Evolutionary conservation across 768 basidiomycete species (phyloP), one percentile per base, ranked within the genome.

Genomic region (Lactifluus hygrophoroides): DNA sequence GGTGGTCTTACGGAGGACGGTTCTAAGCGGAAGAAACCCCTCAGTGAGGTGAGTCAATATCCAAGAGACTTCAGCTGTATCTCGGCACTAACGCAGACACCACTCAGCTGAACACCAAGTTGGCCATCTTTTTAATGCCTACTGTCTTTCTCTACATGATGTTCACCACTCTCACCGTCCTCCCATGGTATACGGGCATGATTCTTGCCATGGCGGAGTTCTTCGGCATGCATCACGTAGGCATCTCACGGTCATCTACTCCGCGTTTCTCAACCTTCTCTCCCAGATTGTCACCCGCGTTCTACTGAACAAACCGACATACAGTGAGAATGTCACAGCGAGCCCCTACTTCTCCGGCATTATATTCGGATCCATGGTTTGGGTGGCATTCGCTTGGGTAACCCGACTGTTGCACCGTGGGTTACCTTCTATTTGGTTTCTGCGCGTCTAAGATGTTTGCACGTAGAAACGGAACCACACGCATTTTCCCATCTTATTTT

Each of bases 321-420:
- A 90, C 64, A 90, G 88, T 10, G 91, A 92, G 60, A 84, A 82
- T 44, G 84, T 98, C 44, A 85, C 83, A 28, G 81, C 85, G 63
- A 92, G 90, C 56, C 94, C 94, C 0, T 96, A 98, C 72, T 94
- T 97, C 66, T 83, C 91, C 0, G 88, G 90, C 10, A 92, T 99
- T 61, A 96, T 99, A 56, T 79, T 75, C 45, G 90, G 77, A 2
- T 90, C 88, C 3, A 80, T 97, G 68, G 19, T 42, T 19, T 42
- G 40, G 40, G 40, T 42, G 16, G 40, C n/a, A 8, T 43, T 16
- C 21, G 21, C 42, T 85, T 82, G 6, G 93, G 70, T 84, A 7
- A 85, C 87, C 2, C 78, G 88, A 37, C 81, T 94, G 17, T 75
- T 93, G 8, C 75, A 77, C 66, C 84, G 89, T 90, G 69, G 65